Evolutionary conservation across 2,329 filamentous ascomycete species (phyloP).

Genomic region (Aspergillus spinulosporus): DNA sequence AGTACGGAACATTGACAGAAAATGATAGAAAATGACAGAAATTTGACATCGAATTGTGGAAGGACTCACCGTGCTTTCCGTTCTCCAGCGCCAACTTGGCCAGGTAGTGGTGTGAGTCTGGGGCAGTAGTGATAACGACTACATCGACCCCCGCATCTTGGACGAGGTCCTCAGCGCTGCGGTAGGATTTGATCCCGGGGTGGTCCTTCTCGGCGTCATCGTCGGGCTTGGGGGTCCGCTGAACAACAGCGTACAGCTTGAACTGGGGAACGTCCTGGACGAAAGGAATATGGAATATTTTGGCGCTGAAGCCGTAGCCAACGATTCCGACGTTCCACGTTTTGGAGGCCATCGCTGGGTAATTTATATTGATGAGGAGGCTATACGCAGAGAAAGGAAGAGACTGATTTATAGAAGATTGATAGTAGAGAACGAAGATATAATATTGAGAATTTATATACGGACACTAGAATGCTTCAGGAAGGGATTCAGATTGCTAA

Average conservation of each 20-base stretch:
- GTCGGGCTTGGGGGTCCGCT: slow-evolving; percentile 64
- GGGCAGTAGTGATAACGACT: slow-evolving; percentile 70
- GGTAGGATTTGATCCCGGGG: slow-evolving; percentile 65
- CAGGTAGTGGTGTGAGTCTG: slow-evolving; percentile 69
- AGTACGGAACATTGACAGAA: background rate
- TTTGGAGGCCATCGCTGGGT: slow-evolving; percentile 42
- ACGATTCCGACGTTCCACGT: slow-evolving; percentile 59
- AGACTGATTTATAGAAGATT: no score
- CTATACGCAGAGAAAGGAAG: background rate
- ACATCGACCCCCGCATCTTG: slow-evolving; percentile 67
- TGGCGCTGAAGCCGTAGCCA: slow-evolving; percentile 66
- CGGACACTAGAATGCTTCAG: background rate
- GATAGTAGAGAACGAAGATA: no score
- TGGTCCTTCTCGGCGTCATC: slow-evolving; percentile 70
- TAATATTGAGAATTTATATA: background rate
- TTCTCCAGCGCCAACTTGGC: slow-evolving; percentile 64
- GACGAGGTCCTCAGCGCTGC: slow-evolving; percentile 62
- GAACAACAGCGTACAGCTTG: slow-evolving; percentile 72
- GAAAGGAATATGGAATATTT: slow-evolving; percentile 82
- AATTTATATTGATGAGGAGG: background rate
- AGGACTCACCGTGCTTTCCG: slow-evolving; percentile 62
- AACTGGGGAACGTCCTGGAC: slow-evolving; percentile 64
- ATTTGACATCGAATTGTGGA: background rate
- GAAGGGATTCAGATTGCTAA: background rate
- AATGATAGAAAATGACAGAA: no score